Conservation (phyloP, 1,139 yeast species). For the Schwanniomyces etchellsii region DNA sequence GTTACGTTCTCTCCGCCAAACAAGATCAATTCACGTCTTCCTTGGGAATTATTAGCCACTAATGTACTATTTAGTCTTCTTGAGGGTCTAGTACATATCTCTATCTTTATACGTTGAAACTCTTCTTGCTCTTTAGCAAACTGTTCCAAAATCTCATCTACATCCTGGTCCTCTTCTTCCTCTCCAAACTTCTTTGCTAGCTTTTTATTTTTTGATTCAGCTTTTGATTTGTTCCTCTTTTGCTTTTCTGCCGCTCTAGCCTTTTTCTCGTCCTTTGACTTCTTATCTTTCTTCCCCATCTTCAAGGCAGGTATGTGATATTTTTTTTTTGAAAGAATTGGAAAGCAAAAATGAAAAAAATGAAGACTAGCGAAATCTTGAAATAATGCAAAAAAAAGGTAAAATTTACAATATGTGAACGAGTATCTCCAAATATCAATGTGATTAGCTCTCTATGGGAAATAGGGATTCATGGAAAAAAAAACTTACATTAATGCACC, state of each 20-base stretch:
- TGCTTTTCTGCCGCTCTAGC: constrained; percentile 82
- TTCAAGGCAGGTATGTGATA: neutral
- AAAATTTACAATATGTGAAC: neutral
- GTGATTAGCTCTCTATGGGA: too few species aligned
- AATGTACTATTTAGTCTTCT: constrained; percentile 70
- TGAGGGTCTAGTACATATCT: constrained; percentile 52
- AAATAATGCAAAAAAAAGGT: neutral
- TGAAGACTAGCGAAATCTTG: neutral
- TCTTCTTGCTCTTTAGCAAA: constrained; percentile 76
- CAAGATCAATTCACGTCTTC: constrained; percentile 68
- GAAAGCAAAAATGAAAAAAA: neutral
- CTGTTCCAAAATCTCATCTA: constrained; percentile 76
- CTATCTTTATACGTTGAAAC: constrained; percentile 66
- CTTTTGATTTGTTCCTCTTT: constrained; percentile 68
- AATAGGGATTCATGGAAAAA: too few species aligned
- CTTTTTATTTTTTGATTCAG: constrained; percentile 70
- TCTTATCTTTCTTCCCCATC: constrained; percentile 84
- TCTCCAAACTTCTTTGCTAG: constrained; percentile 68
- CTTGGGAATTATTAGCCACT: constrained; percentile 72
- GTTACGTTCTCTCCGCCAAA: constrained; percentile 85
- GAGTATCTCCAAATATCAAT: too few species aligned
- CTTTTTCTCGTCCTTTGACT: constrained; percentile 86
- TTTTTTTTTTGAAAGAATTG: neutral
- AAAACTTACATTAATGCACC: neutral
- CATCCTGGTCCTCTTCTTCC: constrained; percentile 79